These are phyloP conservation scores for Alternaria brassicae DNA, from an alignment of 2,329 filamentous ascomycete genomes.

Conservation along the genomic window DNA sequence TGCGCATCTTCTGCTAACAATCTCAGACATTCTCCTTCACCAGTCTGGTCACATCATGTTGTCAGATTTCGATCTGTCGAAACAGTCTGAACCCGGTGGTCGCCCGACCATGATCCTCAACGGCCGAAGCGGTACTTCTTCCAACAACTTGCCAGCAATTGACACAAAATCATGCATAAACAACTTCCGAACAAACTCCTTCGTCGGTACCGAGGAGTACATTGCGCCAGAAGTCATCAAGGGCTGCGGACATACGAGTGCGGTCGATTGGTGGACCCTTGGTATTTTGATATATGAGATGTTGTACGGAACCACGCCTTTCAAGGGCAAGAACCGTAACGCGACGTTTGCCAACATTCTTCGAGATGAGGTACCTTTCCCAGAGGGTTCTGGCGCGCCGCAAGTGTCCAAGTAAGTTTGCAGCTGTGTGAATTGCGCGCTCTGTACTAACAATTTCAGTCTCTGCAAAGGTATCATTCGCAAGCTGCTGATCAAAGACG, in stretches of 20 bases:
- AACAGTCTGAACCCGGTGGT: constrained; percentile 94
- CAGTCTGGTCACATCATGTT: constrained; percentile 99
- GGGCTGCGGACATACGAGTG: constrained; percentile 96
- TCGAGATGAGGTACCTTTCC: constrained; percentile 93
- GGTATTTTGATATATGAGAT: constrained; percentile 98
- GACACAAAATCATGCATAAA: constrained; percentile 98
- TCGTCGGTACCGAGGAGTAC: constrained; percentile 98
- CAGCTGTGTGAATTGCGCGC: background rate
- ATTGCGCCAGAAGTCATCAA: constrained; percentile 99
- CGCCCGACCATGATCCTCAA: constrained; percentile 94
- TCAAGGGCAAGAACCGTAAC: constrained; percentile 99
- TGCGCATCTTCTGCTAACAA: constrained; percentile 47
- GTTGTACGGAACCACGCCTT: constrained; percentile 97
- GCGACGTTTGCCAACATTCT: constrained; percentile 98
- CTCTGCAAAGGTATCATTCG: constrained; percentile 96
- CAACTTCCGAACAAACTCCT: constrained; percentile 97
- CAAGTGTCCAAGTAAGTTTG: constrained; percentile 86
- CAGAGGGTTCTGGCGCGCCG: constrained; percentile 82
- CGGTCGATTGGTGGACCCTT: constrained; percentile 99
- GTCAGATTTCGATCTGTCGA: constrained; percentile 97
- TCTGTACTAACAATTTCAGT: constrained; percentile 59
- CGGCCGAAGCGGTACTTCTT: constrained; percentile 80
- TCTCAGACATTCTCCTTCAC: constrained; percentile 88
- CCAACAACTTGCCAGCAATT: constrained; percentile 89
- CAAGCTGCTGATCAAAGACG: constrained; percentile 97